A percentile compares a stretch with the other conserved stretches of the same genome.
These are phyloP conservation scores for Echria macrotheca DNA, from an alignment of 495 filamentous ascomycete species.

Conservation along the genomic window DNA sequence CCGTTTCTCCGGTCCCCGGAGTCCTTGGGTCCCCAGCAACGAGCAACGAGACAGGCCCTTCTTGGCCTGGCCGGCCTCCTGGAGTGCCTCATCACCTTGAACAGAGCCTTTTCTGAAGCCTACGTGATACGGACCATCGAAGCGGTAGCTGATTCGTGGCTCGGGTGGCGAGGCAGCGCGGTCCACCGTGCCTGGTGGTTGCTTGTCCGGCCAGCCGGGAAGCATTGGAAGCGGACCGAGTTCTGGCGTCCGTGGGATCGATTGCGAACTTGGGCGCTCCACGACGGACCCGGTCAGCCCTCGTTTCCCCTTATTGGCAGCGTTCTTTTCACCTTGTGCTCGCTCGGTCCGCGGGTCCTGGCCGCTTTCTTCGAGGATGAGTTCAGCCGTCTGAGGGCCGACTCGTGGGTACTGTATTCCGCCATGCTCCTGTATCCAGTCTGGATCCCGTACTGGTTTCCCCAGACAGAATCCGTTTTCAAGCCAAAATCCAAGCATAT, in stretches of 20 bases:
- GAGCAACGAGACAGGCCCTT: background rate
- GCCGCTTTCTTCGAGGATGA: background rate
- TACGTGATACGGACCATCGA: background rate
- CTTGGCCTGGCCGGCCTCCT: background rate
- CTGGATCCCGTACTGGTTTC: background rate
- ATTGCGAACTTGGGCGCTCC: background rate
- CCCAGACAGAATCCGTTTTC: background rate
- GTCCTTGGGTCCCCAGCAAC: background rate
- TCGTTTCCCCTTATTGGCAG: background rate
- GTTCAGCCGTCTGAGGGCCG: background rate
- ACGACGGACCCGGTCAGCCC: background rate
- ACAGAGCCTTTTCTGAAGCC: background rate
- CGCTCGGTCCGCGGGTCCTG: background rate
- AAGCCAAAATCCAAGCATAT: background rate
- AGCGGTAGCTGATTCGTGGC: background rate
- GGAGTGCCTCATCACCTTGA: background rate
- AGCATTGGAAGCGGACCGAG: background rate
- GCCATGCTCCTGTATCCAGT: background rate
- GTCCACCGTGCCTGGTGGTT: background rate
- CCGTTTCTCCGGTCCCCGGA: background rate
- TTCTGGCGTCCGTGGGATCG: background rate
- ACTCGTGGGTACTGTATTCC: background rate
- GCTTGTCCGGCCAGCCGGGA: background rate
- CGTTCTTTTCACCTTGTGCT: background rate
- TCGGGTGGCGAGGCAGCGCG: background rate